Percentiles rank a stretch among this genome's conserved stretches.
phyloP scores from a whole-genome alignment of 257 asterid genomes.

The Agastache rugosa region DNA sequence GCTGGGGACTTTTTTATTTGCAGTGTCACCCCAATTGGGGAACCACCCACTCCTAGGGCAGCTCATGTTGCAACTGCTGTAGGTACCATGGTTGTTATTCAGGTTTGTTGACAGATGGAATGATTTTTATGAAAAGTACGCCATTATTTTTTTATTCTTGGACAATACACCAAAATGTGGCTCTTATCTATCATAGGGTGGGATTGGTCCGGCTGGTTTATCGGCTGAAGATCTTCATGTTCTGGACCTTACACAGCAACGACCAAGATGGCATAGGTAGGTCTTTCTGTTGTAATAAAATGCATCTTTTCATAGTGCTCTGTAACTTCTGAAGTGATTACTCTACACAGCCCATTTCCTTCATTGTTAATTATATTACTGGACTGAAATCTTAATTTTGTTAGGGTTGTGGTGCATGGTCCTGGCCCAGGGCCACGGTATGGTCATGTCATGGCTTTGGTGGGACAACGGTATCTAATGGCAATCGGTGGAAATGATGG shows the following conservation, averaged over 20 bases:
- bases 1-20: conserved; percentile 31
- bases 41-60: conserved; percentile 99
- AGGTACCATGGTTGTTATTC: conserved; percentile 99
- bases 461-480: conserved; percentile 98
- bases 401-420: conserved; percentile 95
- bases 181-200: conserved; percentile 57
- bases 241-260: conserved; percentile 73
- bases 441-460: conserved; percentile 99
- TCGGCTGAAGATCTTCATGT: conserved; percentile 89
- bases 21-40: conserved; percentile 96
- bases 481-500: conserved; percentile 99
- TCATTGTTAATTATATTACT: conserved; percentile 13
- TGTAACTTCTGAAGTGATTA: conserved; percentile 16
- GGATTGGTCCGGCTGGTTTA: conserved; percentile 82
- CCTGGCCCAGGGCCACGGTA: conserved; percentile 99
- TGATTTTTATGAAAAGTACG: conserved; percentile 12
- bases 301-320: conserved; percentile 10
- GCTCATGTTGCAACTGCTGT: conserved; percentile 99
- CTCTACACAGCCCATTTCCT: conserved; percentile 9
- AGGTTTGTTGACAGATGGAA: conserved; percentile 58
- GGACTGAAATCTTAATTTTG: conserved; percentile 29
- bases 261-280: conserved; percentile 98
- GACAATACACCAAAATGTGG: conserved; percentile 10
- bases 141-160: conserved; percentile 5
- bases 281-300: conserved; percentile 24